Conservation (phyloP, 495 filamentous ascomycete species). For the Aspergillus wentii region DNA sequence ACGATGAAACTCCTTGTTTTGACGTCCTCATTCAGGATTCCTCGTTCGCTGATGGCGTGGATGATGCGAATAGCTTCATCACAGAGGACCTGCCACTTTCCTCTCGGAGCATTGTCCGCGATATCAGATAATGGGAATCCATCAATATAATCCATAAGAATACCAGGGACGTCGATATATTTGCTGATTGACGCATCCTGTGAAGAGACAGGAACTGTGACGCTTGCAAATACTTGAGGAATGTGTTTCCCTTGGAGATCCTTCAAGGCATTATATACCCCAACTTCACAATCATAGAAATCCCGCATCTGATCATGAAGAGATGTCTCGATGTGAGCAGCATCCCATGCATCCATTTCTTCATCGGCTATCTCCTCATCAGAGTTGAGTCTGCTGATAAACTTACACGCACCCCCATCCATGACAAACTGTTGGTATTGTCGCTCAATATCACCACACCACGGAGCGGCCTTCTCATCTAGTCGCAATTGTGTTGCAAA, state of each 20-base stretch:
- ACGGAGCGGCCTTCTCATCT: constrained; percentile 13
- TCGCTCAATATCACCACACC: constrained; percentile 12
- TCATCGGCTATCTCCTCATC: constrained; percentile 1
- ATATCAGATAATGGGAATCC: constrained; percentile 21
- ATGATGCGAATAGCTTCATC: constrained; percentile 21
- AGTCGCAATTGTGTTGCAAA: constrained; percentile 21
- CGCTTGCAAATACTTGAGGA: constrained; percentile 9
- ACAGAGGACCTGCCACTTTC: constrained; percentile 19
- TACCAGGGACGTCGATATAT: constrained; percentile 12
- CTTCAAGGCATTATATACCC: constrained; percentile 14
- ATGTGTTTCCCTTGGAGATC: constrained; percentile 17
- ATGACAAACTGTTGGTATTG: constrained; percentile 16
- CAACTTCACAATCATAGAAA: constrained; percentile 11
- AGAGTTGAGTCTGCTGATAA: constrained; percentile 10
- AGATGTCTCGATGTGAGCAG: constrained; percentile 15
- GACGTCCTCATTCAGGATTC: constrained; percentile 25
- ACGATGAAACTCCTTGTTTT: constrained; percentile 26
- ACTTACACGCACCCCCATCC: constrained; percentile 9
- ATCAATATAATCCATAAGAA: constrained; percentile 19
- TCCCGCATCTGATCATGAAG: constrained; percentile 7
- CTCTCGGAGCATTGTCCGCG: constrained; percentile 8
- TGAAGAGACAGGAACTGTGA: constrained; percentile 2
- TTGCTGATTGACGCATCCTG: not conserved
- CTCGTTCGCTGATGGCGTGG: constrained; percentile 12
- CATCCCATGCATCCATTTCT: constrained; percentile 13